These are phyloP conservation scores for Phytophthora pini DNA, from an alignment of 352 stramenopile species.

Conservation along the genomic window DNA sequence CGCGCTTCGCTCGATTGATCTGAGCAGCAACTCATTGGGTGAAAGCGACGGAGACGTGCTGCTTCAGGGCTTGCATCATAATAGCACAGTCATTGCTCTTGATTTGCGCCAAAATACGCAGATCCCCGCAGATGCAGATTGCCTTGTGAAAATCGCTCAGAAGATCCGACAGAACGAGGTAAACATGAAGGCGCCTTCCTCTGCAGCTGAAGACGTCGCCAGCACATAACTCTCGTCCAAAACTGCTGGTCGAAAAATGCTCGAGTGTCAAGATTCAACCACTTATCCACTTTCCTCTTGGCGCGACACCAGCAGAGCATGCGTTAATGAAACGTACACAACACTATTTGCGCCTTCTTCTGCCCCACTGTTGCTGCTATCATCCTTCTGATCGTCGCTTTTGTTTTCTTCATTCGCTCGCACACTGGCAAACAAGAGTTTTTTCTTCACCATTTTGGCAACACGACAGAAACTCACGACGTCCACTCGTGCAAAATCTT, in stretches of 20 bases:
- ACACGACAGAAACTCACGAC: slow-evolving; percentile 71
- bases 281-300: slow-evolving; percentile 38
- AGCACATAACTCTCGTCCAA: slow-evolving; percentile 5
- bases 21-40: slow-evolving; percentile 83
- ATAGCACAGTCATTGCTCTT: slow-evolving; percentile 63
- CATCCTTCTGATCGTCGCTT: not conserved
- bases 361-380: not conserved
- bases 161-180: slow-evolving; percentile 81
- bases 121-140: slow-evolving; percentile 63
- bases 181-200: slow-evolving; percentile 43
- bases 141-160: slow-evolving; percentile 70
- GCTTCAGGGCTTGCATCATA: slow-evolving; percentile 66
- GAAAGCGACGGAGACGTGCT: slow-evolving; percentile 69
- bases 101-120: slow-evolving; percentile 83
- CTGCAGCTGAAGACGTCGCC: slow-evolving; percentile 9
- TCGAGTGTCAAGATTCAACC: slow-evolving; percentile 1
- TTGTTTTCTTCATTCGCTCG: slow-evolving; percentile 1
- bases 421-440: slow-evolving; percentile 59
- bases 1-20: slow-evolving; percentile 73
- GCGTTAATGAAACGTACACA: slow-evolving; percentile 67
- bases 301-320: slow-evolving; percentile 56
- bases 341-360: slow-evolving; percentile 20
- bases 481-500: slow-evolving; percentile 52
- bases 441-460: slow-evolving; percentile 81
- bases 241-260: not conserved